Base-by-base conservation (phyloP, 2,329 filamentous ascomycete species). In the Pestalotiopsis sp. region DNA sequence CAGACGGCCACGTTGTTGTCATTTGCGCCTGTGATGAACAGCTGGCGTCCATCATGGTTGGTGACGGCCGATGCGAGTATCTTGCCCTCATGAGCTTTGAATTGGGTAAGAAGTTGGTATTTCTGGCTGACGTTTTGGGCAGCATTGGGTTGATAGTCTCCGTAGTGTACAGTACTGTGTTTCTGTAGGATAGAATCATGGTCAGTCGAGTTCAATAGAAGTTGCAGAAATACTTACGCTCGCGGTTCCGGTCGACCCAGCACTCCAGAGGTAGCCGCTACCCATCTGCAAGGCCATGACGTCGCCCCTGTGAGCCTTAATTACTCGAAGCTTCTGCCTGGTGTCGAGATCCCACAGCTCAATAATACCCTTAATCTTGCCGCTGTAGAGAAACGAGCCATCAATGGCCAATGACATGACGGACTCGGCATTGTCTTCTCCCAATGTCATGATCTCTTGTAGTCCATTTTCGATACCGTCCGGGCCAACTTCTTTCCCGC, bases 341-440 rank as follows among this genome's bases (percentile, higher is more conserved):
- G 96, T 98, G 77, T 98, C 95, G 14, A 99, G 86, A 77, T 99
- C 97, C 95, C 97, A 99, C 12, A 99, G 89, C 78, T 98, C 95
- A 69, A 99, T 90, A 64, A 97, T 88, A 25, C 96, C 97, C 52
- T 93, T 91, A 1, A 94, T 88, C 73, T 97, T 92, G 61, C 96
- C 96, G 69, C 93, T 93, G 77, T 98, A 99, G 4, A 99, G 85
- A 72, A 99, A 97, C 0, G 94, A 95, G 0, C 94, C 94, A 71
- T 98, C 95, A 2, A 97, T 87, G 4, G 93, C 91, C 66, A 99
- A 86, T 0, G 93, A 96, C 69, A 98, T 83, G 13, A 91, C 87
- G 0, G 89, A 91, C 70, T 89, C 85, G 3, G 85, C 88, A 71
- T 91, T 87, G 68, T 91, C 89, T 6, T 85, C 80, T 4, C 89